Evolutionary conservation across 1,284 basidiomycete species (phyloP).

Genomic region (Trametes polyzona): DNA sequence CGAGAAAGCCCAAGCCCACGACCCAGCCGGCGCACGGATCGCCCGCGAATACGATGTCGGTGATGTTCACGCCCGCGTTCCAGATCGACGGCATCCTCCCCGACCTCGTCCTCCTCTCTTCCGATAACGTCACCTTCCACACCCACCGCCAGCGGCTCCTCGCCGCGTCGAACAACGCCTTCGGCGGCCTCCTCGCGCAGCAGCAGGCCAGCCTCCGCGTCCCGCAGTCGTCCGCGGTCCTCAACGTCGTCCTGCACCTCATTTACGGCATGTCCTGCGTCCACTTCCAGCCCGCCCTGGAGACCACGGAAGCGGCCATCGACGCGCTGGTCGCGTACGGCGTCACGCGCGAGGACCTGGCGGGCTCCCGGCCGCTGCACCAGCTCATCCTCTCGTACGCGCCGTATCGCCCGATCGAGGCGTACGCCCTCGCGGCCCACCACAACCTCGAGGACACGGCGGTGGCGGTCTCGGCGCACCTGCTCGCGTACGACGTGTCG

Average conservation of each 20-base stretch:
- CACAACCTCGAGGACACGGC: conserved; percentile 38
- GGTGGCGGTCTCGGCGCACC: conserved; percentile 35
- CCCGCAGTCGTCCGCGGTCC: conserved; percentile 30
- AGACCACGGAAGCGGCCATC: conserved; percentile 30
- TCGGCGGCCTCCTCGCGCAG: conserved; percentile 23
- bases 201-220: conserved; percentile 16
- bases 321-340: conserved; percentile 35
- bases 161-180: conserved; percentile 35
- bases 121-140: conserved; percentile 65
- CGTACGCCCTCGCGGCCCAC: conserved; percentile 40
- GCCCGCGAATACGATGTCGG: neutral
- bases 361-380: conserved; percentile 29
- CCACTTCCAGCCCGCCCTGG: conserved; percentile 29
- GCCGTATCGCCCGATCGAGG: conserved; percentile 35
- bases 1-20: neutral
- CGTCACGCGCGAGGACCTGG: conserved; percentile 18
- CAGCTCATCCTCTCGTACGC: conserved; percentile 34
- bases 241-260: conserved; percentile 39
- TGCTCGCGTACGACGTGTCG: conserved; percentile 36
- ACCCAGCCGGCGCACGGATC: neutral
- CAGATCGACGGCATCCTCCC: conserved; percentile 48
- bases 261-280: conserved; percentile 36
- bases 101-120: conserved; percentile 61
- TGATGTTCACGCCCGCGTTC: neutral
- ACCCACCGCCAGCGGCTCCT: conserved; percentile 35